phyloP scores from a whole-genome alignment of 257 asterid genomes.

The Coffea canephora region DNA sequence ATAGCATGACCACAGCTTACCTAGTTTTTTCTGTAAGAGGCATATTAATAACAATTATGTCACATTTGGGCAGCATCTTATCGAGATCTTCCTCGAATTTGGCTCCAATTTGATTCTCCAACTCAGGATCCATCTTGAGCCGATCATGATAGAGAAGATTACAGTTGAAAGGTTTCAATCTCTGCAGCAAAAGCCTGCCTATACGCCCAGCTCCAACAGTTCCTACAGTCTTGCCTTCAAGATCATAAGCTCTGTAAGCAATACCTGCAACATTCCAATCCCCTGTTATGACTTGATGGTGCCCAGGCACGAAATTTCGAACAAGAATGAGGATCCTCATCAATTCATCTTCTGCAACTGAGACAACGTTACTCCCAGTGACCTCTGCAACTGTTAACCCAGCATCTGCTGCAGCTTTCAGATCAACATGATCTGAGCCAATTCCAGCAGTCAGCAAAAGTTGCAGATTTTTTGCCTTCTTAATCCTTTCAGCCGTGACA shows the following conservation, averaged over 20 bases:
- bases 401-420: constrained; percentile 96
- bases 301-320: constrained; percentile 82
- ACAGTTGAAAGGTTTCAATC: constrained; percentile 91
- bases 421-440: constrained; percentile 95
- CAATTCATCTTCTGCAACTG: constrained; percentile 98
- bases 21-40: constrained; percentile 94
- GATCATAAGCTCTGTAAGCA: constrained; percentile 88
- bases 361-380: constrained; percentile 91
- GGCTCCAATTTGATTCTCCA: constrained; percentile 83
- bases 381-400: constrained; percentile 97
- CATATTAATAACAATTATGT: constrained; percentile 74
- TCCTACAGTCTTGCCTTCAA: constrained; percentile 99
- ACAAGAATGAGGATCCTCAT: constrained; percentile 95
- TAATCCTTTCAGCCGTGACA: constrained; percentile 90
- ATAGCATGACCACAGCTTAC: constrained; percentile 28
- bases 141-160: constrained; percentile 92
- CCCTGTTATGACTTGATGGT: constrained; percentile 85
- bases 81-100: constrained; percentile 86
- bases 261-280: constrained; percentile 95
- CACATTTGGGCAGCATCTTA: constrained; percentile 91
- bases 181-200: constrained; percentile 80
- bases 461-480: constrained; percentile 82
- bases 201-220: constrained; percentile 98
- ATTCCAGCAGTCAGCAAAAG: constrained; percentile 94
- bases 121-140: constrained; percentile 59